A percentile compares a stretch with the other conserved stretches of the same genome.
Evolutionary conservation across 202 grass and related monocot genomes (phyloP).

Genomic region (Setaria italica): DNA sequence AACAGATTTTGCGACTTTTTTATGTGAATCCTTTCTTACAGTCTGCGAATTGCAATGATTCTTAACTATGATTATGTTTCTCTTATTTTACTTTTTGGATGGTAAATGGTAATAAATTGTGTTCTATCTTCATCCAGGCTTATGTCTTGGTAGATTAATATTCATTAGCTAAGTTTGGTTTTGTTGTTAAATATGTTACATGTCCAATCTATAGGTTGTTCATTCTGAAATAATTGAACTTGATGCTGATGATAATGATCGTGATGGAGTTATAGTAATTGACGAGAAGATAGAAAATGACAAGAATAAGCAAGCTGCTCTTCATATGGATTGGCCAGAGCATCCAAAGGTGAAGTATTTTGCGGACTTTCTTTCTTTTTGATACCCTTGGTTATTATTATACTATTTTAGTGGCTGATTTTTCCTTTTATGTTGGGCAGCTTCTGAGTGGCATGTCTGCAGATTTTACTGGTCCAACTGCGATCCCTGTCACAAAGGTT

Average conservation of each 20-base stretch:
- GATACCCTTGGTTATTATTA: constrained; percentile 12
- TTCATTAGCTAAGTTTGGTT: background rate
- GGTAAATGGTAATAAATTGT: background rate
- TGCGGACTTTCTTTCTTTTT: constrained; percentile 20
- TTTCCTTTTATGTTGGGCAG: constrained; percentile 19
- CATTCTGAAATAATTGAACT: constrained; percentile 73
- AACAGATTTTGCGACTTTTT: constrained; percentile 5
- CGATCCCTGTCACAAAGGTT: constrained; percentile 31
- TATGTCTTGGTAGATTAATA: constrained; percentile 2
- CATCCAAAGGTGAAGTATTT: constrained; percentile 48
- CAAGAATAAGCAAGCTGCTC: constrained; percentile 64
- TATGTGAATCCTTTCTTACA: background rate
- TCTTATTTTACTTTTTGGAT: constrained; percentile 20
- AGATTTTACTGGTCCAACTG: constrained; percentile 48
- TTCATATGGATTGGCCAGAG: constrained; percentile 49
- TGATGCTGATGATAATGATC: constrained; percentile 66
- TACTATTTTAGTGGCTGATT: constrained; percentile 29
- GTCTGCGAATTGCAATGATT: background rate
- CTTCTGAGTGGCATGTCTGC: constrained; percentile 49
- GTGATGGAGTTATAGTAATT: constrained; percentile 54
- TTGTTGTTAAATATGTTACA: constrained; percentile 5
- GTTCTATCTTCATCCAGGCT: constrained; percentile 13
- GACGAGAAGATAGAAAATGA: constrained; percentile 52
- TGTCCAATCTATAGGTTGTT: constrained; percentile 55
- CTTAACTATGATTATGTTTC: constrained; percentile 4